These are phyloP conservation scores for Boletus vinaceobasis DNA, from an alignment of 768 basidiomycete genomes.

Conservation along the genomic window DNA sequence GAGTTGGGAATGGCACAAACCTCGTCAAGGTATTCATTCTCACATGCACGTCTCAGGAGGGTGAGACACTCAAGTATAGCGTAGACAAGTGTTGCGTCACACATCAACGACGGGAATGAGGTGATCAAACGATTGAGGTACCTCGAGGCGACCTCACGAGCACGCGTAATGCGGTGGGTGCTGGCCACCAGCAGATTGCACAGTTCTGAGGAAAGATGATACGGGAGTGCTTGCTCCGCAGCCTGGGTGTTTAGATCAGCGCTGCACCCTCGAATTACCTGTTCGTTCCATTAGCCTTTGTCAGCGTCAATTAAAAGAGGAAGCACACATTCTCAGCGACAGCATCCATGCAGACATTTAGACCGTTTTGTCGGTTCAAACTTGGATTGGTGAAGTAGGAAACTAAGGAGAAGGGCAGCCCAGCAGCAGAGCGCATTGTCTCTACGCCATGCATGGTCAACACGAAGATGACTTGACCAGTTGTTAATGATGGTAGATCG, in stretches of 20 bases:
- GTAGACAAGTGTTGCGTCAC: slow-evolving; percentile 82
- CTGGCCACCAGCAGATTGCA: slow-evolving; percentile 70
- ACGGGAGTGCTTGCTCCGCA: slow-evolving; percentile 74
- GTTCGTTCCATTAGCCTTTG: background rate
- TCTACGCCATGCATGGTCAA: slow-evolving; percentile 87
- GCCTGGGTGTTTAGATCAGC: slow-evolving; percentile 70
- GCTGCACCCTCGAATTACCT: slow-evolving; percentile 81
- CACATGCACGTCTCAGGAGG: slow-evolving; percentile 79
- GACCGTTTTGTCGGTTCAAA: slow-evolving; percentile 64
- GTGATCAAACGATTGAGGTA: slow-evolving; percentile 84
- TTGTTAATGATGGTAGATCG: slow-evolving; percentile 70
- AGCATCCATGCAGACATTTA: slow-evolving; percentile 79
- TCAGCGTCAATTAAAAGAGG: background rate
- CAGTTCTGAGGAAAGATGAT: slow-evolving; percentile 66
- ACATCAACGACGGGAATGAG: slow-evolving; percentile 93
- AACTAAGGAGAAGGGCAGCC: slow-evolving; percentile 76
- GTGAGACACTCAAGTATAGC: slow-evolving; percentile 91
- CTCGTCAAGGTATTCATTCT: slow-evolving; percentile 91
- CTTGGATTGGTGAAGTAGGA: slow-evolving; percentile 87
- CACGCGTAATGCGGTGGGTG: slow-evolving; percentile 80
- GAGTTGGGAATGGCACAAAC: slow-evolving; percentile 38
- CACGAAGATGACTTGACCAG: slow-evolving; percentile 84
- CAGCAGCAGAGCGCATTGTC: slow-evolving; percentile 75
- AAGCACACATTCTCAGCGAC: slow-evolving; percentile 74
- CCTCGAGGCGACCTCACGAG: slow-evolving; percentile 76